A percentile compares a stretch with the other conserved stretches of the same genome.
Conservation (phyloP, 306 rosid genomes). For the Ziziphus jujuba region DNA sequence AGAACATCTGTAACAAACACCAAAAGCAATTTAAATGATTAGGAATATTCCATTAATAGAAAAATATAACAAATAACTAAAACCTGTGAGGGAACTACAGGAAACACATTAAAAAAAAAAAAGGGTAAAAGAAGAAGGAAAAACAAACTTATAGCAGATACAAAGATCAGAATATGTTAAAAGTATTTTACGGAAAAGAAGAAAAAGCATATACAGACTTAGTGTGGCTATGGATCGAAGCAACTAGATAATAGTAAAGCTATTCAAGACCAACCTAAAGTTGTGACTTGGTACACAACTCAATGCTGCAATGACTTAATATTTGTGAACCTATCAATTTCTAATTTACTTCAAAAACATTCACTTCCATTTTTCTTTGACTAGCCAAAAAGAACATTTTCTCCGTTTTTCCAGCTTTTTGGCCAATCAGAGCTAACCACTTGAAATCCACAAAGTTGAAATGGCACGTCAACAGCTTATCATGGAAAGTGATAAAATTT, state of each 20-base stretch:
- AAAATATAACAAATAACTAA: background rate
- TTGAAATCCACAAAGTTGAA: background rate
- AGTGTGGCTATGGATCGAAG: background rate
- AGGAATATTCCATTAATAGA: constrained; percentile 10
- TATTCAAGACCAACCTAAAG: background rate
- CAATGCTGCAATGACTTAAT: background rate
- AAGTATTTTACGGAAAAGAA: no score
- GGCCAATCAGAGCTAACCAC: no score
- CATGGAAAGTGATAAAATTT: background rate
- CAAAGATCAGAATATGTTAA: background rate
- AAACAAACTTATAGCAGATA: background rate
- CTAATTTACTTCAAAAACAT: background rate
- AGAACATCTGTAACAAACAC: constrained; percentile 62
- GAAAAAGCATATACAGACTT: no score
- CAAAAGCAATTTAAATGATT: constrained; percentile 6
- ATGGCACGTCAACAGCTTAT: background rate
- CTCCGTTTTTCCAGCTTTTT: no score
- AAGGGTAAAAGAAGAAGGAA: background rate
- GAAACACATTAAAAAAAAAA: background rate
- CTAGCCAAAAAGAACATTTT: no score
- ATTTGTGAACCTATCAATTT: background rate
- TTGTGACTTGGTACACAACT: background rate
- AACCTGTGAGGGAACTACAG: background rate
- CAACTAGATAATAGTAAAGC: background rate
- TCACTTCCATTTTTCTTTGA: no score